Conservation (phyloP, 2,329 filamentous ascomycete genomes). For the Epichloe gansuensis region DNA sequence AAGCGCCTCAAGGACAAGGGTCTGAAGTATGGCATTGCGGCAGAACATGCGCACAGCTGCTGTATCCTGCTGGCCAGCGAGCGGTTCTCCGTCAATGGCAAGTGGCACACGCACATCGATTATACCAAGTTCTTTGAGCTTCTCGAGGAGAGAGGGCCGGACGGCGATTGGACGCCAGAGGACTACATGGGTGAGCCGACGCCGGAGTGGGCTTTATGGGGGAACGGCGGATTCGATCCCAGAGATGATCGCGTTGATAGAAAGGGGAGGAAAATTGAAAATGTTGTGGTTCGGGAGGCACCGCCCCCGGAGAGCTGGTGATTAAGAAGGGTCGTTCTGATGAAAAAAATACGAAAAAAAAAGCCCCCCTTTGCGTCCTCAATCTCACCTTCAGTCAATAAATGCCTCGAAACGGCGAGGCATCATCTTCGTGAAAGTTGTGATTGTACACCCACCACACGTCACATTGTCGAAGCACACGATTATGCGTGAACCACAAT, state of each 20-base stretch:
- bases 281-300: constrained; percentile 19
- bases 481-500: constrained; percentile 11
- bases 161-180: constrained; percentile 67
- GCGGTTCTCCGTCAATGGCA: constrained; percentile 61
- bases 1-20: constrained; percentile 54
- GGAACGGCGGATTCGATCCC: constrained; percentile 87
- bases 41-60: constrained; percentile 91
- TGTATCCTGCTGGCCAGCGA: constrained; percentile 78
- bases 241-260: constrained; percentile 75
- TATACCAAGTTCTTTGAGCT: constrained; percentile 81
- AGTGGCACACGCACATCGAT: constrained; percentile 87
- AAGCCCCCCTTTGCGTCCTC: background rate
- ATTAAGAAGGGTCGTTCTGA: background rate
- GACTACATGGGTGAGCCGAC: constrained; percentile 81
- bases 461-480: background rate
- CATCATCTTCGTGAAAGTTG: too few relatives aligned
- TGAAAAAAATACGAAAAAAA: background rate
- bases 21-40: constrained; percentile 77
- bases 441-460: background rate
- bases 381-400: too few relatives aligned
- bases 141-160: constrained; percentile 52
- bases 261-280: constrained; percentile 59
- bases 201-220: constrained; percentile 91
- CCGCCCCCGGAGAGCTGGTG: constrained; percentile 12
- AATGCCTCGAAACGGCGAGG: too few relatives aligned